Percentiles rank a stretch among this genome's conserved stretches.
Evolutionary conservation across 2,329 filamentous ascomycete species (phyloP).

Genomic region (Colletotrichum coccodes): DNA sequence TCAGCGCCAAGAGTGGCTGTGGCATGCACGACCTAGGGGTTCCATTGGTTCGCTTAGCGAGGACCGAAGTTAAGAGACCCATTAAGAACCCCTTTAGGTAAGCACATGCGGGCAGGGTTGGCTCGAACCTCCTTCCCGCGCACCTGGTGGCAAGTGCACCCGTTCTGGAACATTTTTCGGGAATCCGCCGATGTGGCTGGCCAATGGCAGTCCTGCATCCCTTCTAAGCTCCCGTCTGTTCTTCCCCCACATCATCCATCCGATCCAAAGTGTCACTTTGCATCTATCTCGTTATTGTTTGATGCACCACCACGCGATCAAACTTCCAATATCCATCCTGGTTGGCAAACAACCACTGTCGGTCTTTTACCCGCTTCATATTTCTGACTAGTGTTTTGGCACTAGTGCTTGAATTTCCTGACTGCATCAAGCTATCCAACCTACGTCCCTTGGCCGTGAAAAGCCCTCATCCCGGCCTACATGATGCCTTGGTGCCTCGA

Average conservation of each 20-base stretch:
- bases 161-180: neutral
- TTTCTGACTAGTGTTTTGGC: neutral
- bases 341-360: neutral
- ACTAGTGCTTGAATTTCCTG: neutral
- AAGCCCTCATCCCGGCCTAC: neutral
- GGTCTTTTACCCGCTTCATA: neutral
- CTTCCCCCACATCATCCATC: neutral
- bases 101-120: neutral
- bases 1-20: constrained; percentile 27
- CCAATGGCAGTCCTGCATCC: neutral
- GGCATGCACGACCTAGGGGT: neutral
- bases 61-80: neutral
- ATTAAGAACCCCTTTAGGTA: neutral
- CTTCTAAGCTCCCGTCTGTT: neutral
- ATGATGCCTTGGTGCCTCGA: neutral
- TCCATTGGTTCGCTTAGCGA: constrained; percentile 6
- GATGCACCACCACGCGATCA: neutral
- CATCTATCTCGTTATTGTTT: neutral
- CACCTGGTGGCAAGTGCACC: constrained; percentile 6
- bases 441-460: neutral
- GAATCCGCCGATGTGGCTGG: neutral
- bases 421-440: neutral
- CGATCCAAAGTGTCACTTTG: neutral
- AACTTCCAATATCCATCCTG: neutral
- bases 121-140: constrained; percentile 3